Evolutionary conservation across 108 stramenopile species (phyloP).

Genomic region (Nitzschia sp.): DNA sequence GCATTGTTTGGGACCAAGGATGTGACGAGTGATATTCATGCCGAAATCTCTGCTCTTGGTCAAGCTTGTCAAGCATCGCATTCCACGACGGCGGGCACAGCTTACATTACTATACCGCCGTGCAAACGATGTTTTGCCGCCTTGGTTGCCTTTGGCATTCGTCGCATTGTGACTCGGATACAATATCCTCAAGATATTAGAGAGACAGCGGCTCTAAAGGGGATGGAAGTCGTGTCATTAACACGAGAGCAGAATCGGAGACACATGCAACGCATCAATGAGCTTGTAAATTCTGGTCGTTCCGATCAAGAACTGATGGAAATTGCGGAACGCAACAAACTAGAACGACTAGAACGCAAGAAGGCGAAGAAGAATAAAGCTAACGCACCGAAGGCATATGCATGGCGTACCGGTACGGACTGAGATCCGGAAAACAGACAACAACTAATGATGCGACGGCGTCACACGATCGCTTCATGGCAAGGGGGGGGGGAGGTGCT

Average conservation of each 20-base stretch:
- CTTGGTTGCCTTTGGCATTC: slow-evolving; percentile 49
- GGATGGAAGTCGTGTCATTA: slow-evolving; percentile 8
- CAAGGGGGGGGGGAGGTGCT: too few species aligned
- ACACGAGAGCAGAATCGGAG: slow-evolving; percentile 18
- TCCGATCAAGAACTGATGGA: slow-evolving; percentile 32
- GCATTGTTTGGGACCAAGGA: slow-evolving; percentile 30
- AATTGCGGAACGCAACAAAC: slow-evolving; percentile 14
- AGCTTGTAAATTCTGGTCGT: slow-evolving; percentile 15
- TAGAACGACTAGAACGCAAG: background rate
- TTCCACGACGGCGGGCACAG: slow-evolving; percentile 22
- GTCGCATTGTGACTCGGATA: slow-evolving; percentile 53
- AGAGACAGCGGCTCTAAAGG: background rate
- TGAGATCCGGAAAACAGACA: too few species aligned
- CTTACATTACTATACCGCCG: slow-evolving; percentile 77
- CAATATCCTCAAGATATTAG: slow-evolving; percentile 2
- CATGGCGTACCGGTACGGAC: too few species aligned
- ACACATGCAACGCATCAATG: slow-evolving; percentile 37
- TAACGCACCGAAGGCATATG: too few species aligned
- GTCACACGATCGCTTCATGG: too few species aligned
- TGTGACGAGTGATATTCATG: slow-evolving; percentile 63
- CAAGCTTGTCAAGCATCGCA: slow-evolving; percentile 24
- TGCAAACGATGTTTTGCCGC: slow-evolving; percentile 73
- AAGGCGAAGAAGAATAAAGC: too few species aligned
- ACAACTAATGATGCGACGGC: too few species aligned
- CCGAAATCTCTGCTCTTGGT: slow-evolving; percentile 66